phyloP scores from a whole-genome alignment of 345 rosid genomes.

The Anacardium occidentale region DNA sequence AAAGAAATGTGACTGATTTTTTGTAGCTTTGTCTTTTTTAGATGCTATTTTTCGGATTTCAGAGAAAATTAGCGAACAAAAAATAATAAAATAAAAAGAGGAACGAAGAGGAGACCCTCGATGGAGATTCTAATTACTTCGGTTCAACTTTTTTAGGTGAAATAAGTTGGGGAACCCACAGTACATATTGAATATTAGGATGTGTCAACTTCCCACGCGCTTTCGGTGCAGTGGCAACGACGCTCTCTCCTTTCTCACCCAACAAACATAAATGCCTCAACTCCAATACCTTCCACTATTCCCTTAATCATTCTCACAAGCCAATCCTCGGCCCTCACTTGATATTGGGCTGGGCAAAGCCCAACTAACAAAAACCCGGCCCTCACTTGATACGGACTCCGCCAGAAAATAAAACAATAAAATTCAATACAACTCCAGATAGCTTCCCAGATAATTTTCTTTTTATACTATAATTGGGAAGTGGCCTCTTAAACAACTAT shows the following conservation, averaged over 20 bases:
- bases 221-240: background rate
- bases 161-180: conserved; percentile 4
- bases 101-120: background rate
- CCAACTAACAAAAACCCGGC: too few species aligned
- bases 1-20: background rate
- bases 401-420: too few species aligned
- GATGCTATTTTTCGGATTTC: background rate
- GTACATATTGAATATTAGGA: conserved; percentile 3
- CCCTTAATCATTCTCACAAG: too few species aligned
- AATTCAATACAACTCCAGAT: too few species aligned
- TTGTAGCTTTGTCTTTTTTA: background rate
- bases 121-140: conserved; percentile 8
- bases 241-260: background rate
- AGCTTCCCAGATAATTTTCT: too few species aligned
- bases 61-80: background rate
- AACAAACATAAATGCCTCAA: too few species aligned
- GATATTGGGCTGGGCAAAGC: too few species aligned
- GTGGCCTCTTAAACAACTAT: background rate
- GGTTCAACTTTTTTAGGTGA: conserved; percentile 18
- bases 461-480: background rate
- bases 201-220: conserved; percentile 12
- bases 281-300: too few species aligned
- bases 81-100: background rate
- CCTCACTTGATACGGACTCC: too few species aligned
- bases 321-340: too few species aligned